Evolutionary conservation across 805 yeast genomes (phyloP).

Genomic region (Lipomyces kockii): DNA sequence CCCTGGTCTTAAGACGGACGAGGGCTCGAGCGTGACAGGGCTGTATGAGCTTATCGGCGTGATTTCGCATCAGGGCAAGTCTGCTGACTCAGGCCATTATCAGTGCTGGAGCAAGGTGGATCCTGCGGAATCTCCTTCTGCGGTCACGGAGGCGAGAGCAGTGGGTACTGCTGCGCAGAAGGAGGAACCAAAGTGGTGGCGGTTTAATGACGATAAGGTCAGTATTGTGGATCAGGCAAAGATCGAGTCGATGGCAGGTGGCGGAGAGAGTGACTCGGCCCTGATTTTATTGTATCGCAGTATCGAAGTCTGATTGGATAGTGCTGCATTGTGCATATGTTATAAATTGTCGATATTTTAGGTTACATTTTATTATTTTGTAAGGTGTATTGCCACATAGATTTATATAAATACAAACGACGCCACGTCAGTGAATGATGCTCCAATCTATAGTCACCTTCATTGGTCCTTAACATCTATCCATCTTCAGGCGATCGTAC

Average conservation of each 20-base stretch:
- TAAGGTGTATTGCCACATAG: background rate
- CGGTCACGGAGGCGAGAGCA: conserved; percentile 15
- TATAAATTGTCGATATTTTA: conserved; percentile 9
- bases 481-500: conserved; percentile 14
- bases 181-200: conserved; percentile 83
- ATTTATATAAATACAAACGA: background rate
- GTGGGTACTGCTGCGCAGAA: conserved; percentile 29
- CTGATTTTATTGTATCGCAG: conserved; percentile 85
- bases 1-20: conserved; percentile 49
- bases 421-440: background rate
- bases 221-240: conserved; percentile 75
- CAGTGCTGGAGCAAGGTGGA: conserved; percentile 84
- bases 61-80: conserved; percentile 91
- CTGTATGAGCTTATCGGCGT: conserved; percentile 82
- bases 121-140: conserved; percentile 47
- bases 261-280: conserved; percentile 96
- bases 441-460: background rate
- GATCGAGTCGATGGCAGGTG: conserved; percentile 88
- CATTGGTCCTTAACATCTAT: background rate
- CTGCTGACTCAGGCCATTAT: conserved; percentile 97
- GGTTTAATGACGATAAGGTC: conserved; percentile 92
- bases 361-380: background rate
- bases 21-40: conserved; percentile 82
- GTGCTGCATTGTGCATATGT: conserved; percentile 3
- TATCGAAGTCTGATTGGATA: conserved; percentile 57